Conservation (phyloP, 768 basidiomycete genomes). For the Boletus rubroflammeus region DNA sequence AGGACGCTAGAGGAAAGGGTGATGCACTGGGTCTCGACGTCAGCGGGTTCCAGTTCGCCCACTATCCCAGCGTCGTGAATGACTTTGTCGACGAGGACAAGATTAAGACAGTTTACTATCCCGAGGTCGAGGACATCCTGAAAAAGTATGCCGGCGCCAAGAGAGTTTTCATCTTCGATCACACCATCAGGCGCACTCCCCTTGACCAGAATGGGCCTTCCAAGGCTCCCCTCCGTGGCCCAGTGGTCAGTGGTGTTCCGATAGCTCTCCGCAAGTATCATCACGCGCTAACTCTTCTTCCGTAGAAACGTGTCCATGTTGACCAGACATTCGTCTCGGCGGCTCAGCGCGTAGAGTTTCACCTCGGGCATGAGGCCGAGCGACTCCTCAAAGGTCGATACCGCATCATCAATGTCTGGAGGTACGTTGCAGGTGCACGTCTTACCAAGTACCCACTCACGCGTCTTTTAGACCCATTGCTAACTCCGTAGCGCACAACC, state of each 20-base stretch:
- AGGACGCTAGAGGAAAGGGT: conserved; percentile 34
- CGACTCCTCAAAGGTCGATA: conserved; percentile 38
- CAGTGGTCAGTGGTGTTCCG: conserved; percentile 30
- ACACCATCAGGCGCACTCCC: conserved; percentile 37
- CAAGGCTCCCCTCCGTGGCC: conserved; percentile 21
- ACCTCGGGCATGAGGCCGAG: conserved; percentile 41
- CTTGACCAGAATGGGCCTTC: neutral
- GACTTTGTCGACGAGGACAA: conserved; percentile 38
- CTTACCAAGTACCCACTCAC: neutral
- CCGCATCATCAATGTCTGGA: conserved; percentile 48
- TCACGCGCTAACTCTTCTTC: neutral
- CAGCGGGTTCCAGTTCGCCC: conserved; percentile 44
- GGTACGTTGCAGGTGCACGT: conserved; percentile 11
- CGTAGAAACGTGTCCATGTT: conserved; percentile 40
- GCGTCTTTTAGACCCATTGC: conserved; percentile 30
- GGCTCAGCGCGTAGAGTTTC: conserved; percentile 36
- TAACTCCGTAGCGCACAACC: conserved; percentile 37
- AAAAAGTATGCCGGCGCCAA: conserved; percentile 39
- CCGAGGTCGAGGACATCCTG: conserved; percentile 40
- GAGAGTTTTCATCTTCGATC: conserved; percentile 43
- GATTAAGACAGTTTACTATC: conserved; percentile 39
- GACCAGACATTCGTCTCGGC: conserved; percentile 42
- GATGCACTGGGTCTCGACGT: conserved; percentile 32
- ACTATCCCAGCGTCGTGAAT: conserved; percentile 33
- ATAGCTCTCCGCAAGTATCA: neutral